These are phyloP conservation scores for Corynascus novoguineensis DNA, from an alignment of 495 filamentous ascomycete species.

Conservation along the genomic window DNA sequence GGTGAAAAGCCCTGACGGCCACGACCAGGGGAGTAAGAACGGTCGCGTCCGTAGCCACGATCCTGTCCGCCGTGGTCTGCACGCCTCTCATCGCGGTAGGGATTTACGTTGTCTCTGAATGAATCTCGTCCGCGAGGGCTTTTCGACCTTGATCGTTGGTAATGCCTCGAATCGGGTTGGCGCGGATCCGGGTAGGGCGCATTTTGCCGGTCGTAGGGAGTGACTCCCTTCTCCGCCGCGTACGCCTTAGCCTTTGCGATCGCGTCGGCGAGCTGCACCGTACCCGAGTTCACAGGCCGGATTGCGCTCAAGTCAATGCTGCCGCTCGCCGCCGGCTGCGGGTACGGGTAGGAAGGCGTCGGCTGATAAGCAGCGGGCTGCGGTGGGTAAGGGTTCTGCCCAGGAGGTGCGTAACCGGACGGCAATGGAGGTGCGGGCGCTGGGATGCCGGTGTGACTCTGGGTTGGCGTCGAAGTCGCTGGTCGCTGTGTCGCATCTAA, in stretches of 20 bases:
- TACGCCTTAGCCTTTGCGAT: constrained; percentile 66
- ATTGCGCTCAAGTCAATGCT: constrained; percentile 69
- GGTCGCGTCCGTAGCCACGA: constrained; percentile 55
- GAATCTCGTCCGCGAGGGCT: constrained; percentile 56
- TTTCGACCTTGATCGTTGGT: constrained; percentile 62
- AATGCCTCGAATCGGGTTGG: constrained; percentile 41
- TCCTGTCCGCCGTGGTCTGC: constrained; percentile 26
- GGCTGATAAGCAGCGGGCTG: constrained; percentile 41
- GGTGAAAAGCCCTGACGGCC: constrained; percentile 50
- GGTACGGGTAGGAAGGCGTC: constrained; percentile 48
- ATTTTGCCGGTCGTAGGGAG: constrained; percentile 43
- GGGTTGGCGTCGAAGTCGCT: constrained; percentile 36
- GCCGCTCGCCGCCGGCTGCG: constrained; percentile 62
- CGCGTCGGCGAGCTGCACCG: constrained; percentile 66
- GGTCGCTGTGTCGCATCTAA: constrained; percentile 30
- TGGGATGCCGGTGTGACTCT: constrained; percentile 40
- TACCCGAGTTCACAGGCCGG: constrained; percentile 66
- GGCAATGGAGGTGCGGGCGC: constrained; percentile 16
- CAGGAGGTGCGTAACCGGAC: constrained; percentile 22
- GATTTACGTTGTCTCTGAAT: constrained; percentile 66
- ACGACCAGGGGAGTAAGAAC: constrained; percentile 55
- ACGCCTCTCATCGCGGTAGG: constrained; percentile 72
- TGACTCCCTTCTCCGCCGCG: constrained; percentile 64
- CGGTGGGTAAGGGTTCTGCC: constrained; percentile 31
- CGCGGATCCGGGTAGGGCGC: constrained; percentile 40